Evolutionary conservation across 768 basidiomycete genomes (phyloP), one percentile per base, ranked within the genome.

Genomic region (Calocybe cyanea): DNA sequence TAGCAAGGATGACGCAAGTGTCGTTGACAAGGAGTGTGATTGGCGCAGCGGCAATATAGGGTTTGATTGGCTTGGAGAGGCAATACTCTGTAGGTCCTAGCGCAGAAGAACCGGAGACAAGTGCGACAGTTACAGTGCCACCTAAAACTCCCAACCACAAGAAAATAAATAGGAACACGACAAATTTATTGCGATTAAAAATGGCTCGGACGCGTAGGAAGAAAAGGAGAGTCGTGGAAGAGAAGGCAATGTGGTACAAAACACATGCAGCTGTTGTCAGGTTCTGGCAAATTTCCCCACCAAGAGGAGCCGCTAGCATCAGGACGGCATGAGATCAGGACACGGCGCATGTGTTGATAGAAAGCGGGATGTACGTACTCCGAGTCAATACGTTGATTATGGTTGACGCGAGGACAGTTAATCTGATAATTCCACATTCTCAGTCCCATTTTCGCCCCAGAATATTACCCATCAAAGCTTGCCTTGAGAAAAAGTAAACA

Each of bases 51-150:
- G 52, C 48, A 3, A 53, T 53, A 46, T 57, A 63, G 1, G 37
- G 19, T 14, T 39, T 23, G 25, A 30, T 11, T 13, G 45, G 45
- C 7, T 23, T 46, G 28, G 54, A 51, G 5, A 60, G 52, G 43
- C 70, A 72, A 34, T 66, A 60, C 11, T 52, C 41, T 2, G 70
- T 70, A 2, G 60, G 55, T 4, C 63, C 64, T 17, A 70, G 54
- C 33, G 60, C 53, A 3, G 17, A 44, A 1, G 48, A 53, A n/a
- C 48, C 48, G 24, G 58, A 39, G 14, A 57, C 58, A 4, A 62
- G 49, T 4, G 35, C 36, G 7, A 64, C 50, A 0, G 62, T 56
- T 11, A 62, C 10, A 15, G 57, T 50, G 13, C 53, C 50, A 7
- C 53, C 61, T 8, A 67, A 25, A 13, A 30, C 60, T 0, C 39